phyloP scores from a whole-genome alignment of 2,329 filamentous ascomycete genomes.

The Fusarium sp. region DNA sequence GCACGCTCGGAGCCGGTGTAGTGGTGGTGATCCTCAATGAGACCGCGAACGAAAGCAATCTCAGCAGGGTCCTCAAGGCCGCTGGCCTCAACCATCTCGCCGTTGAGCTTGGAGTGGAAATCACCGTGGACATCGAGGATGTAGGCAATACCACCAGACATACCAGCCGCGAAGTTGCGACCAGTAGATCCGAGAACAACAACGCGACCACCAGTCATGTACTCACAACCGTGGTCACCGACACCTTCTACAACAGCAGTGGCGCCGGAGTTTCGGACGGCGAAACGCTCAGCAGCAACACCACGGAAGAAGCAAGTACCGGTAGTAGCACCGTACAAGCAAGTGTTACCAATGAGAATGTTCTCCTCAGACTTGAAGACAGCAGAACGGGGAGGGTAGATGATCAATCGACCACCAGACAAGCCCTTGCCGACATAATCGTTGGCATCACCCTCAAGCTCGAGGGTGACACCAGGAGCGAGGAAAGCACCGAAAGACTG shows the following conservation, averaged over 20 bases:
- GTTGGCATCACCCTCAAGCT: conserved; percentile 95
- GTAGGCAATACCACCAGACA: conserved; percentile 98
- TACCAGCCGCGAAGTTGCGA: conserved; percentile 97
- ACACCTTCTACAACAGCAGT: conserved; percentile 96
- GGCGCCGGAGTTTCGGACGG: conserved; percentile 94
- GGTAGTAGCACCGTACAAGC: conserved; percentile 90
- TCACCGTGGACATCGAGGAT: conserved; percentile 90
- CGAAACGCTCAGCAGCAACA: conserved; percentile 95
- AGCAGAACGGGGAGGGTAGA: conserved; percentile 90
- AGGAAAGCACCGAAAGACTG: conserved; percentile 97
- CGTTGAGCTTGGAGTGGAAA: conserved; percentile 93
- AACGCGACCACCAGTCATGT: conserved; percentile 97
- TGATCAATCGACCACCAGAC: conserved; percentile 90
- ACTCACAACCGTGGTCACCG: conserved; percentile 96
- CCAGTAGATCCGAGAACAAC: conserved; percentile 89
- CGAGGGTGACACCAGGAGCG: conserved; percentile 90
- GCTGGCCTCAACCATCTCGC: conserved; percentile 95
- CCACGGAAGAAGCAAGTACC: conserved; percentile 97
- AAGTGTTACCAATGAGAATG: conserved; percentile 91
- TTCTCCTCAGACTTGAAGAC: conserved; percentile 98
- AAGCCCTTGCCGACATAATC: conserved; percentile 97
- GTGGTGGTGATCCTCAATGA: conserved; percentile 97
- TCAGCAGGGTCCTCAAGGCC: conserved; percentile 85
- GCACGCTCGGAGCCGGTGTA: conserved; percentile 97
- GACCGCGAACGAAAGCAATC: conserved; percentile 87